phyloP scores from a whole-genome alignment of 202 grass and related monocot species.

The Carex arenaria region DNA sequence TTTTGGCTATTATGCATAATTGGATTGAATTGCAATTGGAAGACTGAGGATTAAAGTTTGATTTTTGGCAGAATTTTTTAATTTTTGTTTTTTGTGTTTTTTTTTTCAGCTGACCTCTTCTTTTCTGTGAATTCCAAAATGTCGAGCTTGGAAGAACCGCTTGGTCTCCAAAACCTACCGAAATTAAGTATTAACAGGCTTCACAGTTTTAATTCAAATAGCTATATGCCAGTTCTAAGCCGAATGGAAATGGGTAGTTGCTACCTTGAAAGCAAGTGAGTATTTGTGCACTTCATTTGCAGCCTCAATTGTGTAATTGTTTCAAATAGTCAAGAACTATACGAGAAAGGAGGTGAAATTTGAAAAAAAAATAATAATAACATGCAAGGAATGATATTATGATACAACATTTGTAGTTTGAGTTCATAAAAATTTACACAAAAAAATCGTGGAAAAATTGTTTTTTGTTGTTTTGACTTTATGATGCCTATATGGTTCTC shows the following conservation, averaged over 20 bases:
- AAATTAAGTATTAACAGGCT: constrained; percentile 76
- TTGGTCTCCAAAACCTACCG: constrained; percentile 62
- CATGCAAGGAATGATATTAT: background rate
- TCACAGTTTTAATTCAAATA: constrained; percentile 35
- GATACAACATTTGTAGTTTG: background rate
- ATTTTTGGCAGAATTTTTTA: background rate
- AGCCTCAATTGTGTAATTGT: background rate
- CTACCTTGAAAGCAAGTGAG: constrained; percentile 25
- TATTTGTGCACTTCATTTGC: constrained; percentile 21
- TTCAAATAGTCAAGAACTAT: background rate
- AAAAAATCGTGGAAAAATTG: background rate
- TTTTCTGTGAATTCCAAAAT: constrained; percentile 40
- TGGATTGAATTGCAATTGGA: background rate
- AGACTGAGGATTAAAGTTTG: background rate
- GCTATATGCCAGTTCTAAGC: constrained; percentile 33
- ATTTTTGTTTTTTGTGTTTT: background rate
- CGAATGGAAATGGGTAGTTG: constrained; percentile 33
- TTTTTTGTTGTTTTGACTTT: background rate
- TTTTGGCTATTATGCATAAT: background rate
- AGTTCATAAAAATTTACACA: background rate
- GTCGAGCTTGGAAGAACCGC: constrained; percentile 66
- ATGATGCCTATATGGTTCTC: background rate
- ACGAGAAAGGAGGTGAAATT: background rate
- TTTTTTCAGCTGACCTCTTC: background rate
- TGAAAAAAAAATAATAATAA: background rate